Percentiles rank a stretch among this genome's conserved stretches.
phyloP scores from a whole-genome alignment of 495 filamentous ascomycete species.

The Glutinoglossum americanum region DNA sequence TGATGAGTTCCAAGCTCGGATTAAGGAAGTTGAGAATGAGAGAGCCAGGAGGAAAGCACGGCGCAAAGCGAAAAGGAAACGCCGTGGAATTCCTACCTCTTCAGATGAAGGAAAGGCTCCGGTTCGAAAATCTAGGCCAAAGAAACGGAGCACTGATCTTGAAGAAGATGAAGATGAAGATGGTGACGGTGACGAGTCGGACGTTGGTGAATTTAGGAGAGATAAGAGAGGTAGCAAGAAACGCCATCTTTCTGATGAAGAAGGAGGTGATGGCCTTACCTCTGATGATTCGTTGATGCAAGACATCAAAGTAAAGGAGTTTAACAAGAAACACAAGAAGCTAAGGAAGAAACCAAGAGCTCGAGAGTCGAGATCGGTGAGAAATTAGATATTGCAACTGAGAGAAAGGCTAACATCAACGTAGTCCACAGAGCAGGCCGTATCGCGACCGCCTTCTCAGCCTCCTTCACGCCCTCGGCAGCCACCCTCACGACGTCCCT shows the following conservation, averaged over 20 bases:
- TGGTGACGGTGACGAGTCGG: neutral
- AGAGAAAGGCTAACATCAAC: neutral
- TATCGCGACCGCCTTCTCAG: too few relatives aligned
- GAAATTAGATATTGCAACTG: neutral
- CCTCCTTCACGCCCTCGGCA: neutral
- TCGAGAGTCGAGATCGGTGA: neutral
- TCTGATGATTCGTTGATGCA: neutral
- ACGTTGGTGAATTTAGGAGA: neutral
- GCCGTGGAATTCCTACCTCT: slow-evolving; percentile 12
- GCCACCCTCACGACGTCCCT: neutral
- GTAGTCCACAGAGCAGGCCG: neutral
- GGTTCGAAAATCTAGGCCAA: neutral
- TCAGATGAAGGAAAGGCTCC: neutral
- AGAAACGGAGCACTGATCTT: neutral
- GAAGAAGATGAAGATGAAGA: neutral
- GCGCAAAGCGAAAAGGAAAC: slow-evolving; percentile 24
- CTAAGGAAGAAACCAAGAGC: neutral
- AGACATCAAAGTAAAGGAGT: neutral
- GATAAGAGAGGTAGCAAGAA: neutral
- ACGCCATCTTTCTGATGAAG: neutral
- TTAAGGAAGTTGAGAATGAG: slow-evolving; percentile 10
- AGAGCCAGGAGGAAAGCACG: slow-evolving; percentile 23
- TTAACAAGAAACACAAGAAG: neutral
- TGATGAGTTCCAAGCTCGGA: slow-evolving; percentile 19
- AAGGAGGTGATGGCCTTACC: neutral